phyloP scores from a whole-genome alignment of 2,329 filamentous ascomycete species.

The Aspergillus sojae region DNA sequence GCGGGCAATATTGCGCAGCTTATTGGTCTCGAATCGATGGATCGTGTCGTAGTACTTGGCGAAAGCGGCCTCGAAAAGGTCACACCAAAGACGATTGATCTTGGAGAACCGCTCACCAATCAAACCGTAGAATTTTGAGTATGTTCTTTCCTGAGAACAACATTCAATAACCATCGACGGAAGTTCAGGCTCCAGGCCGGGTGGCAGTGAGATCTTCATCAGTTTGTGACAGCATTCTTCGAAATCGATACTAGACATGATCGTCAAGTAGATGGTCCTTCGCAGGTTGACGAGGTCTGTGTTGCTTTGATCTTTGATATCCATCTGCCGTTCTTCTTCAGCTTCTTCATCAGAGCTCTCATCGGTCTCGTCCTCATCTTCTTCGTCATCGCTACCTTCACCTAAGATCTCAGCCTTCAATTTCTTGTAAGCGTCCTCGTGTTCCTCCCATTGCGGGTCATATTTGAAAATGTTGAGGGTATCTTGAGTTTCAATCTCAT shows the following conservation, averaged over 20 bases:
- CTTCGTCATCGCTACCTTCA: slow-evolving; percentile 84
- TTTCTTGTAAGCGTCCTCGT: slow-evolving; percentile 86
- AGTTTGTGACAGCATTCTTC: slow-evolving; percentile 98
- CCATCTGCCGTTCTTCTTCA: slow-evolving; percentile 78
- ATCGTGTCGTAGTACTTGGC: slow-evolving; percentile 95
- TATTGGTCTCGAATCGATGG: slow-evolving; percentile 94
- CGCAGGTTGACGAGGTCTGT: slow-evolving; percentile 92
- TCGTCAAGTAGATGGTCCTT: slow-evolving; percentile 93
- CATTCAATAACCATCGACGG: slow-evolving; percentile 98
- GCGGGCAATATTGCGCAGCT: slow-evolving; percentile 88
- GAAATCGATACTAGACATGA: slow-evolving; percentile 94
- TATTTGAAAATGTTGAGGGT: slow-evolving; percentile 94
- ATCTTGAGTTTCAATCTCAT: slow-evolving; percentile 82
- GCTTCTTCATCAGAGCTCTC: slow-evolving; percentile 71
- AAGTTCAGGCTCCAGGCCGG: slow-evolving; percentile 84
- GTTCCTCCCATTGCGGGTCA: slow-evolving; percentile 84
- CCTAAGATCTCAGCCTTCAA: slow-evolving; percentile 93
- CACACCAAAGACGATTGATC: slow-evolving; percentile 91
- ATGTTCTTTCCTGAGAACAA: slow-evolving; percentile 94
- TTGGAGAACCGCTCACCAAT: slow-evolving; percentile 95
- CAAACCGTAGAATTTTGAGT: slow-evolving; percentile 94
- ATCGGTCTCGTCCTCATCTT: slow-evolving; percentile 62
- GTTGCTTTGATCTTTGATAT: slow-evolving; percentile 98
- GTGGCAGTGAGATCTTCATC: slow-evolving; percentile 87
- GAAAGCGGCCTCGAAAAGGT: slow-evolving; percentile 89